Conservation (phyloP, 2,329 filamentous ascomycete species). For the Aspergillus neoniger region DNA sequence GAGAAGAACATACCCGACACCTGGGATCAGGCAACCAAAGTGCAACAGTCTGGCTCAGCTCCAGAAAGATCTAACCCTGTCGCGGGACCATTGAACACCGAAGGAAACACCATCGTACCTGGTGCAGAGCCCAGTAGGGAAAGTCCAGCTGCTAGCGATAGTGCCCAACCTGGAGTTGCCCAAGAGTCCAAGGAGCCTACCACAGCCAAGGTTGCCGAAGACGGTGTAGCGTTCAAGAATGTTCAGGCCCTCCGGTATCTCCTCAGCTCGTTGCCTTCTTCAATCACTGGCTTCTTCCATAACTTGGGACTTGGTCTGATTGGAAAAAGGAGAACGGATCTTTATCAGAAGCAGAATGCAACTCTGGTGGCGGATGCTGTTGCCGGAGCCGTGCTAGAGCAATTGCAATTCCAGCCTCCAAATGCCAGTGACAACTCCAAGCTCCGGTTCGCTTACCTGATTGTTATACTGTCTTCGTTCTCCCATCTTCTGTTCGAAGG, state of each 20-base stretch:
- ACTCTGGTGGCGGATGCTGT: conserved; percentile 67
- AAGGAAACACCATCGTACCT: conserved; percentile 23
- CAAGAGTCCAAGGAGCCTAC: conserved; percentile 22
- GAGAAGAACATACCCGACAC: conserved; percentile 69
- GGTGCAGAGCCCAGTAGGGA: conserved; percentile 30
- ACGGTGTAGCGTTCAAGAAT: conserved; percentile 65
- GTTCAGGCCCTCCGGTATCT: conserved; percentile 74
- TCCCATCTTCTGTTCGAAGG: conserved; percentile 78
- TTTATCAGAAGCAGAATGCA: conserved; percentile 62
- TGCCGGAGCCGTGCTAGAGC: conserved; percentile 68
- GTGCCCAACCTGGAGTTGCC: conserved; percentile 19
- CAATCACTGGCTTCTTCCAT: conserved; percentile 83
- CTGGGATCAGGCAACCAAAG: conserved; percentile 52
- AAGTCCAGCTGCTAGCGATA: conserved; percentile 22
- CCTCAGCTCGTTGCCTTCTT: conserved; percentile 74
- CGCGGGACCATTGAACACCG: conserved; percentile 25
- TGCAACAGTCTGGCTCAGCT: conserved; percentile 39
- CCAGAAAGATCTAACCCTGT: conserved; percentile 46
- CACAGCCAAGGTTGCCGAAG: conserved; percentile 28
- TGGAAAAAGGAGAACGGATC: conserved; percentile 71
- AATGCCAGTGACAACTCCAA: conserved; percentile 55
- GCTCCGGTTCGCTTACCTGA: conserved; percentile 74
- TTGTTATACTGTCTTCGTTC: conserved; percentile 75
- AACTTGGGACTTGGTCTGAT: conserved; percentile 80
- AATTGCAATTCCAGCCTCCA: conserved; percentile 59